Conservation (phyloP, 169 alveolate genomes). For the Ichthyophthirius multifiliis region DNA sequence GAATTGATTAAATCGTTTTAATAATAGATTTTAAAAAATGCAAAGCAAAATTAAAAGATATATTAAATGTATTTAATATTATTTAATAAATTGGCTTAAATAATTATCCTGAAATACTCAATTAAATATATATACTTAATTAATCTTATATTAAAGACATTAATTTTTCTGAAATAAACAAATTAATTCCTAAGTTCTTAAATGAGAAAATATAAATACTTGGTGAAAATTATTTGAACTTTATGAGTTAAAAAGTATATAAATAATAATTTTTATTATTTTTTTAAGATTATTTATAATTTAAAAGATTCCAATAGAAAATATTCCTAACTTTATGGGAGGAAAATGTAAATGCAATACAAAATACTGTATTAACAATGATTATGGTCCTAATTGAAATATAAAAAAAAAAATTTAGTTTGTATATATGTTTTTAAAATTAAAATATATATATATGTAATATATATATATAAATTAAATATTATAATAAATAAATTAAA, state of each 20-base stretch:
- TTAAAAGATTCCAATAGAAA: slow-evolving; percentile 45
- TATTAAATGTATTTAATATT: slow-evolving; percentile 49
- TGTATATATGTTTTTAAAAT: no score
- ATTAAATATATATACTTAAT: no score
- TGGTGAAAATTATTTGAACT: slow-evolving; percentile 58
- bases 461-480: no score
- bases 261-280: no score
- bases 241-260: no score
- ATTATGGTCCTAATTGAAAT: not conserved
- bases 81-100: no score
- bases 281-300: no score
- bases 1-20: slow-evolving; percentile 40
- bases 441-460: no score
- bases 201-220: slow-evolving; percentile 50
- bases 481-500: no score
- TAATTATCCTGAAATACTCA: slow-evolving; percentile 68
- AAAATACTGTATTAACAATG: not conserved
- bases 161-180: not conserved
- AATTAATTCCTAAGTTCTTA: no score
- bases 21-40: slow-evolving; percentile 54
- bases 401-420: no score
- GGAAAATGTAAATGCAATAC: slow-evolving; percentile 50
- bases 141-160: not conserved
- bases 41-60: slow-evolving; percentile 44
- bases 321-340: slow-evolving; percentile 57